phyloP scores from a whole-genome alignment of 2,329 filamentous ascomycete genomes.

The Raffaelea arxii region DNA sequence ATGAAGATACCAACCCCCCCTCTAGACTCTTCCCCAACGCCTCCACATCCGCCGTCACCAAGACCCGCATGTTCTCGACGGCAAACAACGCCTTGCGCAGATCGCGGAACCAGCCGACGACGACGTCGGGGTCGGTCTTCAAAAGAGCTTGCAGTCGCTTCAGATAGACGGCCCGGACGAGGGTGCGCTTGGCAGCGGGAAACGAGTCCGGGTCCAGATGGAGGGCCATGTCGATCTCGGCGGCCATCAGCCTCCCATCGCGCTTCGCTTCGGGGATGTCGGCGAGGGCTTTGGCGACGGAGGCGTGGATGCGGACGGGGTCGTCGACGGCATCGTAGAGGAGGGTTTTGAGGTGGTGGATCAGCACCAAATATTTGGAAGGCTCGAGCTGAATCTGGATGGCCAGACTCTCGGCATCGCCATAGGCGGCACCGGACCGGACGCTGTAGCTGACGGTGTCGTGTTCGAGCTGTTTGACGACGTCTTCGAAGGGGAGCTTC shows the following conservation, averaged over 20 bases:
- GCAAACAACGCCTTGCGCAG: slow-evolving; percentile 69
- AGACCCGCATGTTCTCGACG: slow-evolving; percentile 74
- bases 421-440: slow-evolving; percentile 55
- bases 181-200: slow-evolving; percentile 64
- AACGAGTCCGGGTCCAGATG: slow-evolving; percentile 72
- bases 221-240: slow-evolving; percentile 63
- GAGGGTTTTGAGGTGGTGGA: slow-evolving; percentile 76
- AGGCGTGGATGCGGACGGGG: slow-evolving; percentile 50
- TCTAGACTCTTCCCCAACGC: slow-evolving; percentile 56
- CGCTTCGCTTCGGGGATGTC: slow-evolving; percentile 91
- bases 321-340: slow-evolving; percentile 89
- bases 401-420: slow-evolving; percentile 72
- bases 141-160: slow-evolving; percentile 77
- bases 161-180: slow-evolving; percentile 81
- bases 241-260: slow-evolving; percentile 61
- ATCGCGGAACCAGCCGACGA: slow-evolving; percentile 68
- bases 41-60: slow-evolving; percentile 71
- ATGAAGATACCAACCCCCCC: slow-evolving; percentile 50
- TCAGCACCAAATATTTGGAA: slow-evolving; percentile 73
- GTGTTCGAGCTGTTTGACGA: slow-evolving; percentile 81
- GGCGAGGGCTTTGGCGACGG: slow-evolving; percentile 71
- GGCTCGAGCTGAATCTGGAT: slow-evolving; percentile 80
- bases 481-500: slow-evolving; percentile 77
- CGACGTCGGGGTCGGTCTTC: slow-evolving; percentile 61
- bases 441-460: slow-evolving; percentile 82